These are phyloP conservation scores for Penicillium hordei DNA, from an alignment of 2,329 filamentous ascomycete species.

Conservation along the genomic window DNA sequence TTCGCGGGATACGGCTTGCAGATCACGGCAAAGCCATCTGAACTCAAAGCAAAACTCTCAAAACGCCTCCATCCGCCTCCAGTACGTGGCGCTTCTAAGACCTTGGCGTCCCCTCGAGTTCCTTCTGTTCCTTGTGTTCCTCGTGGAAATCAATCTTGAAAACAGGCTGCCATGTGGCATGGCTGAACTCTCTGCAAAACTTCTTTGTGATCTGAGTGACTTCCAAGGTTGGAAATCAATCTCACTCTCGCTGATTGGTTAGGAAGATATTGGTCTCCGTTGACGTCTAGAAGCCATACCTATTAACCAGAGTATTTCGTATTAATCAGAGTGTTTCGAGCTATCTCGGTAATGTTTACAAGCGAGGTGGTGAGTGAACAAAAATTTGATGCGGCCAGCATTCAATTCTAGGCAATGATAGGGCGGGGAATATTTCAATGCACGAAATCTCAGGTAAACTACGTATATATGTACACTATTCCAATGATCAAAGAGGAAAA, in stretches of 20 bases:
- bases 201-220: neutral
- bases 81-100: neutral
- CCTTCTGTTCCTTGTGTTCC: neutral
- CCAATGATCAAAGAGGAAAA: neutral
- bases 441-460: neutral
- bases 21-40: neutral
- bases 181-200: neutral
- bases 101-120: slow-evolving; percentile 7
- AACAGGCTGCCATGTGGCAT: neutral
- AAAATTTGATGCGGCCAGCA: neutral
- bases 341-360: neutral
- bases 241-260: neutral
- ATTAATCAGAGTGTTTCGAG: neutral
- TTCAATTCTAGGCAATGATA: neutral
- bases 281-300: neutral
- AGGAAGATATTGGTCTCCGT: neutral
- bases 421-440: neutral
- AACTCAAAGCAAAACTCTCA: neutral
- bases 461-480: neutral
- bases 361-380: neutral
- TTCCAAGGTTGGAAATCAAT: neutral
- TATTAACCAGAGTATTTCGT: neutral
- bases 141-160: too few relatives aligned
- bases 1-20: neutral
- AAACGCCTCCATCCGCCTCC: neutral